Base-by-base conservation (phyloP, 2,329 filamentous ascomycete genomes). In the Harringtonia aguacate region DNA sequence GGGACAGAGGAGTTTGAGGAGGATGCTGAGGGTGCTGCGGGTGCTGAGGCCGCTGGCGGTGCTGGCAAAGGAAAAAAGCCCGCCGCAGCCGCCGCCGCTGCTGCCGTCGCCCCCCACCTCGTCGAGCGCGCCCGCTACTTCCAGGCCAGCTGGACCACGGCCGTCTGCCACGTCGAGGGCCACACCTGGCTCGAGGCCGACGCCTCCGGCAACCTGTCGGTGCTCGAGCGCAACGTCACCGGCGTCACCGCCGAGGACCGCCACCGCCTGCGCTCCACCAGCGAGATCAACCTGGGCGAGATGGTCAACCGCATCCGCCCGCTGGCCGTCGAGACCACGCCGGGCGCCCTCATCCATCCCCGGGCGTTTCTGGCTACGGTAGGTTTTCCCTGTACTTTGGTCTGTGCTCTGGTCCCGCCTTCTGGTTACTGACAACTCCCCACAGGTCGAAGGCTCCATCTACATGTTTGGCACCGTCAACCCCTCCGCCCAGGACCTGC, bases 361-460 rank as follows among this genome's bases (percentile, higher is more conserved):
- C 79, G 77, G 55, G 92, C 92, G 18, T 95, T 97, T 58, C 65
- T 97, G 42, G 89, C 77, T 46, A 97, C 92, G 43, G 89, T 90
- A 73, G 66, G 83, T 62, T n/a, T 37, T 36, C 21, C 18, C 15
- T 12, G 8, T 21, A 12, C 14, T 7, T 36, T 12, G 17, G 17
- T 42, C 8, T 34, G 17, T 34, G 12, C 24, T 28, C 28, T n/a
- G n/a, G n/a, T n/a, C n/a, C n/a, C n/a, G n/a, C n/a, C n/a, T n/a
- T 5, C 14, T 31, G 14, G n/a, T 44, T 41, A 46, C 28, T 21
- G 17, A 24, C 27, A 3, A 15, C 14, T n/a, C n/a, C n/a, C n/a
- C n/a, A n/a, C 53, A 92, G 86, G 79, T 89, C 39, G 90, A 97
- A 60, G 92, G 92, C 22, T 84, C 84, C 0, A 81, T 98, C 39